Conservation (phyloP, 805 yeast genomes). For the Brettanomyces bruxellensis region DNA sequence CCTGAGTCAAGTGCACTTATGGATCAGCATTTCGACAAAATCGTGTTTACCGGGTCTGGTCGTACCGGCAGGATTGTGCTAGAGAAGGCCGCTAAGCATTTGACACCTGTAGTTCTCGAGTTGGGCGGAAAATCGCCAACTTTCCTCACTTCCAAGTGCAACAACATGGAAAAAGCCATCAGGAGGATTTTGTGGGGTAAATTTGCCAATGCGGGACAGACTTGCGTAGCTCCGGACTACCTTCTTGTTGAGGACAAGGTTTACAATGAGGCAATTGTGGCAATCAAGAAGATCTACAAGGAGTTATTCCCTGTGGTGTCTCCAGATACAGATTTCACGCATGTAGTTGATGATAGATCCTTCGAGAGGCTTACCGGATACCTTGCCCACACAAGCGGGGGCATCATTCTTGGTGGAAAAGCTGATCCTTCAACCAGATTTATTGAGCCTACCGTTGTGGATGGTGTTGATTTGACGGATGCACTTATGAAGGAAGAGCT, state of each 20-base stretch:
- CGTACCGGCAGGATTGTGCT: constrained; percentile 72
- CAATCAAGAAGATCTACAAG: constrained; percentile 30
- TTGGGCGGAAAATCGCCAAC: constrained; percentile 92
- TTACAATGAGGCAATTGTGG: constrained; percentile 41
- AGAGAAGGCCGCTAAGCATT: constrained; percentile 69
- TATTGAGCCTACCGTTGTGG: constrained; percentile 69
- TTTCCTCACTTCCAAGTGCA: constrained; percentile 33
- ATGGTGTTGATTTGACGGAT: constrained; percentile 53
- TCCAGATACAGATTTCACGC: constrained; percentile 39
- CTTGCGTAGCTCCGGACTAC: constrained; percentile 87
- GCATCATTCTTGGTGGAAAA: constrained; percentile 39
- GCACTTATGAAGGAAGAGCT: constrained; percentile 65
- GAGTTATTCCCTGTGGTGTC: constrained; percentile 36
- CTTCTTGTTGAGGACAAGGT: constrained; percentile 53
- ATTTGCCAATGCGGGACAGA: constrained; percentile 77
- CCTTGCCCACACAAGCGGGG: constrained; percentile 43
- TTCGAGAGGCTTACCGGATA: constrained; percentile 37
- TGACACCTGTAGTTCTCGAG: constrained; percentile 77
- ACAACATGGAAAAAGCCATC: constrained; percentile 36
- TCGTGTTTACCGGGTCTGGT: constrained; percentile 78
- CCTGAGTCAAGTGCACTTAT: constrained; percentile 51
- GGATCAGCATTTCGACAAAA: constrained; percentile 60
- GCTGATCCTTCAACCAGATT: constrained; percentile 29
- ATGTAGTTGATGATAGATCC: constrained; percentile 49
- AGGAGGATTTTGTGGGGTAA: constrained; percentile 72